Evolutionary conservation across 2,329 filamentous ascomycete genomes (phyloP).

Genomic region (Ambrosiella xylebori): DNA sequence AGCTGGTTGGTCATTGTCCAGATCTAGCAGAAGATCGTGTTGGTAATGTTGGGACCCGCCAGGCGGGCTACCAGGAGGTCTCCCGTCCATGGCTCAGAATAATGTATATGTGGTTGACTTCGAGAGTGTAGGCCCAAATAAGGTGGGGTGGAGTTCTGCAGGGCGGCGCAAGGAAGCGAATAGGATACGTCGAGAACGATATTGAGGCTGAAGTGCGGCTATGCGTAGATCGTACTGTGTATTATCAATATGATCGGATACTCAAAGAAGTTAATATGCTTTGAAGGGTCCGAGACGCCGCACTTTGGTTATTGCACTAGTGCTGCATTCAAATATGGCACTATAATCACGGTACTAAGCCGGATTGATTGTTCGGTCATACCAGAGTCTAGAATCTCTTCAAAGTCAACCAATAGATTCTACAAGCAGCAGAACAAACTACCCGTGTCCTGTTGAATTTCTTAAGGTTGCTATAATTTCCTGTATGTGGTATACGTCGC

Average conservation of each 20-base stretch:
- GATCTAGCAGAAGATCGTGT: constrained; percentile 53
- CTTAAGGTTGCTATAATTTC: neutral
- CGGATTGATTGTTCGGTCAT: neutral
- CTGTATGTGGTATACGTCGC: neutral
- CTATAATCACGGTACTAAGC: neutral
- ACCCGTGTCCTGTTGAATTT: neutral
- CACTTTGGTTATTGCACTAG: neutral
- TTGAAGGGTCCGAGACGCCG: neutral
- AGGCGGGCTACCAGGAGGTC: constrained; percentile 31
- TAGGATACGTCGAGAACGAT: neutral
- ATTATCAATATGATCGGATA: neutral
- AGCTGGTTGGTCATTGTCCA: constrained; percentile 50
- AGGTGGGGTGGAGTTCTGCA: constrained; percentile 14
- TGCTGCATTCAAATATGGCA: neutral
- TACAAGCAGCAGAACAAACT: too few species aligned
- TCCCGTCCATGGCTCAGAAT: constrained; percentile 38
- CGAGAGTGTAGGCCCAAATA: constrained; percentile 11
- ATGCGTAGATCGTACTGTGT: neutral
- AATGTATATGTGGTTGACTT: constrained; percentile 18
- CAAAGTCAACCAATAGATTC: too few species aligned
- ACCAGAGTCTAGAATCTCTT: neutral
- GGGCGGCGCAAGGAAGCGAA: neutral
- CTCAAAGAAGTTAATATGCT: neutral
- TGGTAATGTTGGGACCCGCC: constrained; percentile 14
- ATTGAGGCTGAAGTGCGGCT: neutral